A percentile compares a stretch with the other conserved stretches of the same genome.
These are phyloP conservation scores for Boletus reticulatus DNA, from an alignment of 768 basidiomycete genomes.

Conservation along the genomic window DNA sequence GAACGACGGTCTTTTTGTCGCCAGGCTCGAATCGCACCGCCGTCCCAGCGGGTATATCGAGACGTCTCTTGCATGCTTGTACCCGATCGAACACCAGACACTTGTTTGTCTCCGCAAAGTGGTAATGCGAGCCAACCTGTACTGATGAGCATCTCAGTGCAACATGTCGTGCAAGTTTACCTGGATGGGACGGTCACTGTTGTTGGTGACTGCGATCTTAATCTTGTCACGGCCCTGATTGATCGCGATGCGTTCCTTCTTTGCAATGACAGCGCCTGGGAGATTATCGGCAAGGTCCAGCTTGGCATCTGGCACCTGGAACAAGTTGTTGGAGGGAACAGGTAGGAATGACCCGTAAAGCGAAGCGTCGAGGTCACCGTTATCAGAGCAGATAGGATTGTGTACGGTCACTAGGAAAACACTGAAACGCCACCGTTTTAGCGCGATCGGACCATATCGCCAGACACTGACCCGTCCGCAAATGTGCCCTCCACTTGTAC, in stretches of 20 bases:
- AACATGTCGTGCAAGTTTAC: slow-evolving; percentile 37
- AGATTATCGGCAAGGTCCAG: slow-evolving; percentile 52
- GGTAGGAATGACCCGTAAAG: slow-evolving; percentile 96
- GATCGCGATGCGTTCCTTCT: slow-evolving; percentile 64
- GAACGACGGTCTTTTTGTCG: slow-evolving; percentile 29
- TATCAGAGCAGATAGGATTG: slow-evolving; percentile 85
- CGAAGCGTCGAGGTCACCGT: slow-evolving; percentile 73
- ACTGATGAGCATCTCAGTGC: neutral
- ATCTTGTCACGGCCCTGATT: slow-evolving; percentile 74
- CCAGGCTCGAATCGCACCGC: slow-evolving; percentile 95
- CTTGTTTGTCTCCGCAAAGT: slow-evolving; percentile 88
- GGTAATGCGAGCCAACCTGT: slow-evolving; percentile 93
- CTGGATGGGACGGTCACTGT: slow-evolving; percentile 92
- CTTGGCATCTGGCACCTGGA: neutral
- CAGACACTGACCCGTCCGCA: slow-evolving; percentile 62
- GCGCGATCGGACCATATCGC: neutral
- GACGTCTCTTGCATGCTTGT: slow-evolving; percentile 75
- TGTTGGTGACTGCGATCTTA: slow-evolving; percentile 78
- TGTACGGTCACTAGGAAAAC: slow-evolving; percentile 96
- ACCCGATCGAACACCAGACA: slow-evolving; percentile 79
- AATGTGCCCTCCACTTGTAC: slow-evolving; percentile 97
- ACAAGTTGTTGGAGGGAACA: slow-evolving; percentile 35
- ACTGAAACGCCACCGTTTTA: slow-evolving; percentile 5
- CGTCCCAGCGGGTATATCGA: slow-evolving; percentile 93
- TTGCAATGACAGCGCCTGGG: slow-evolving; percentile 76